A percentile compares a stretch with the other conserved stretches of the same genome.
phyloP scores from a whole-genome alignment of 139 green algal species.

The Chlorella vulgaris region DNA sequence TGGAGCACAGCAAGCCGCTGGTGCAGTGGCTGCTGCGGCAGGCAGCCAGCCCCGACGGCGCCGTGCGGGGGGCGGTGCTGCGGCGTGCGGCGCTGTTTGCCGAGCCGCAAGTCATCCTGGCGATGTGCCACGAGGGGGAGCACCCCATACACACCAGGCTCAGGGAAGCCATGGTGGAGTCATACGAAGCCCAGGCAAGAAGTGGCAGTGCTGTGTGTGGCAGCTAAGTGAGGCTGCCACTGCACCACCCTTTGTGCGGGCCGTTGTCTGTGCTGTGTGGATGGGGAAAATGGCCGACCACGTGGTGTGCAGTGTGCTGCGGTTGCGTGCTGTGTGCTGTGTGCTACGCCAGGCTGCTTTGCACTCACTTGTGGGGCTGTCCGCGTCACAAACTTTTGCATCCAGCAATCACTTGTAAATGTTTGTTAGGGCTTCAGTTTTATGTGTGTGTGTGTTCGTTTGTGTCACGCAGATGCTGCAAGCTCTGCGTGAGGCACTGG shows the following conservation, averaged over 20 bases:
- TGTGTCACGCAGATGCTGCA: conserved; percentile 23
- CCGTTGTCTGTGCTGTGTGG: too few relatives aligned
- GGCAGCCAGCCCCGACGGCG: not conserved
- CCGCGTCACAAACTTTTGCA: too few relatives aligned
- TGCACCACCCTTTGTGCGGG: too few relatives aligned
- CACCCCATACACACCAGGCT: conserved; percentile 45
- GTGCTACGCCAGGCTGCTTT: too few relatives aligned
- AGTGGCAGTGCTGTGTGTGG: too few relatives aligned
- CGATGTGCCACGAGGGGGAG: conserved; percentile 35
- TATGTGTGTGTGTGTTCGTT: not conserved
- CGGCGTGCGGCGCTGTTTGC: conserved; percentile 22
- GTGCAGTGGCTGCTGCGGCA: conserved; percentile 18
- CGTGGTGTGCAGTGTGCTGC: not conserved
- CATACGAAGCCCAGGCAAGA: conserved; percentile 2
- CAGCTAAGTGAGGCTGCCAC: too few relatives aligned
- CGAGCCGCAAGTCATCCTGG: conserved; percentile 30
- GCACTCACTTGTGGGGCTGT: too few relatives aligned
- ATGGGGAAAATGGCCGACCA: not conserved
- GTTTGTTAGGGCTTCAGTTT: too few relatives aligned
- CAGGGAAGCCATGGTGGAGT: not conserved
- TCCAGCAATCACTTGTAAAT: too few relatives aligned
- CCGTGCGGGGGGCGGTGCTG: conserved; percentile 19
- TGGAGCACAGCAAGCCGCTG: conserved; percentile 32
- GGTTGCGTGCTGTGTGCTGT: too few relatives aligned
- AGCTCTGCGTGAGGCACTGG: conserved; percentile 23